Conservation (phyloP, 768 basidiomycete genomes). For the Macrocybe gigantea region DNA sequence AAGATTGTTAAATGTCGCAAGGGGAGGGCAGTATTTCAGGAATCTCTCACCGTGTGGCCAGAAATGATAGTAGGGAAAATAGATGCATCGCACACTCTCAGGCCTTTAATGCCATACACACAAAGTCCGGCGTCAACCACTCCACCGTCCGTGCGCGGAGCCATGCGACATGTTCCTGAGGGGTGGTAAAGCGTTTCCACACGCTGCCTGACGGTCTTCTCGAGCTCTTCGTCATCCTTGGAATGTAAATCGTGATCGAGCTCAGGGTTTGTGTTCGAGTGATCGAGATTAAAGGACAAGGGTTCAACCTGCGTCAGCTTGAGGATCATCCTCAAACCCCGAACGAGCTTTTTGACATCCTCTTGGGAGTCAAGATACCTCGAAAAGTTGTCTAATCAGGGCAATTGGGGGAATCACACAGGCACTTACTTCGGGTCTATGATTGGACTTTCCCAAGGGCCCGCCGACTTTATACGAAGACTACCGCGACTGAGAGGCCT, state of each 20-base stretch:
- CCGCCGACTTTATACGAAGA: slow-evolving; percentile 31
- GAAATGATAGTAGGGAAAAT: slow-evolving; percentile 41
- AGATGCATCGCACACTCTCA: slow-evolving; percentile 44
- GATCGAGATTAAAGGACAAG: slow-evolving; percentile 31
- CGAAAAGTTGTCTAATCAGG: background rate
- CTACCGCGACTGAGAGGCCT: slow-evolving; percentile 39
- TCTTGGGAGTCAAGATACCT: slow-evolving; percentile 37
- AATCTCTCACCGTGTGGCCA: slow-evolving; percentile 37
- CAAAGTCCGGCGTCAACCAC: slow-evolving; percentile 31
- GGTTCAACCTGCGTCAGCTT: slow-evolving; percentile 35
- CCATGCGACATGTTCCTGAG: slow-evolving; percentile 41
- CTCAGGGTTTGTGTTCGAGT: slow-evolving; percentile 20
- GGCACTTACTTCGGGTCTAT: slow-evolving; percentile 37
- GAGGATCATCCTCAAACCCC: slow-evolving; percentile 32
- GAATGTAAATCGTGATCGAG: slow-evolving; percentile 34
- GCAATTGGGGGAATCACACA: background rate
- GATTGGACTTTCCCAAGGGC: slow-evolving; percentile 37
- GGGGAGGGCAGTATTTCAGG: background rate
- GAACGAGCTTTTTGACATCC: slow-evolving; percentile 36
- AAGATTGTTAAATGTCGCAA: background rate
- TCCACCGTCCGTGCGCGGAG: slow-evolving; percentile 30
- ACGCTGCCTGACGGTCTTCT: slow-evolving; percentile 32
- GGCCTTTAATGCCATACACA: slow-evolving; percentile 34
- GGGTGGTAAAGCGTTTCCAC: slow-evolving; percentile 47
- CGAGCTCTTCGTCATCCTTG: slow-evolving; percentile 36